Evolutionary conservation across 2,329 filamentous ascomycete species (phyloP), one percentile per base, ranked within the genome.

Genomic region (Mycocentrospora acerina): DNA sequence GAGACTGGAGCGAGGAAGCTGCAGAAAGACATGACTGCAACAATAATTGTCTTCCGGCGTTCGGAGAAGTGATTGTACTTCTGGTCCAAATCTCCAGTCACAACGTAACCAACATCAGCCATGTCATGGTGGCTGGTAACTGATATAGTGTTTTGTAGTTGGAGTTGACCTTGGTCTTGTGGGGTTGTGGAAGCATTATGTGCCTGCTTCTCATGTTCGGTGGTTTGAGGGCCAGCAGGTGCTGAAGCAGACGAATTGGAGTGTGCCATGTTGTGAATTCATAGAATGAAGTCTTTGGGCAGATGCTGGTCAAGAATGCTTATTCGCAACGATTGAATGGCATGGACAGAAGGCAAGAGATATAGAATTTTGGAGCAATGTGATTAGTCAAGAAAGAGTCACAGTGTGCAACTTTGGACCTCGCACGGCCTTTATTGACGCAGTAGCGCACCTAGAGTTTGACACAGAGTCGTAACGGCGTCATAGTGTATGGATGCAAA

Each of bases 1-100:
- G 82, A 85, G 16, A 88, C 79, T 0, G 88, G 88, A 1, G 87
- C 82, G 29, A 91, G 71, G 48, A 91, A 88, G 17, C 83, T 81
- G 67, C 85, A 89, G 59, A 84, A 87, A 0, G 85, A 83, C 35
- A 90, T 68, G 5, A 90, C 76, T 8, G 73, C 71, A 12, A 89
- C 83, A 35, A 91, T 86, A 44, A 81, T 57, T 3, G 75, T 60
- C 65, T 91, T 93, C 27, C 82, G 78, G 12, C 70, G 68, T 3
- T 68, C 66, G 0, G 82, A 76, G 44, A 90, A 76, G 13, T 76
- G 76, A 53, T 83, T 76, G 69, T 90, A 91, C 44, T 79, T 68
- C 29, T 76, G 74, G 24, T 78, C 76, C 37, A 73, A 32, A 32
- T 64, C 62, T 22, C 59, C 59, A 1, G 60, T 64, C 4, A 42